These are phyloP conservation scores for Silene latifolia DNA, from an alignment of 148 eudicot genomes.

Conservation along the genomic window DNA sequence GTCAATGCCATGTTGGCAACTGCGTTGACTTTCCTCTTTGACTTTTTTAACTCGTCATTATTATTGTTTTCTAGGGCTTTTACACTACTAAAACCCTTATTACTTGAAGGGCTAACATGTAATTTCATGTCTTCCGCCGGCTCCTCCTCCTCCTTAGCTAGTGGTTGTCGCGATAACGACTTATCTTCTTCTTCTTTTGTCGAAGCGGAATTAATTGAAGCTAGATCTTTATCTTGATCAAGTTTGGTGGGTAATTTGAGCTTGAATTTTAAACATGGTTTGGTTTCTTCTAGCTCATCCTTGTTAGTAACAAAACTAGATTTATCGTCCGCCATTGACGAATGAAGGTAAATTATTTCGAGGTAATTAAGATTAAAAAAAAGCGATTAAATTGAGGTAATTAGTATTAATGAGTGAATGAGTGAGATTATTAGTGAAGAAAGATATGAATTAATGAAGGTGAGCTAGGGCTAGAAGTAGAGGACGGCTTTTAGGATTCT, in stretches of 20 bases:
- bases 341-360: too few species aligned
- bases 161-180: not conserved
- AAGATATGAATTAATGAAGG: not conserved
- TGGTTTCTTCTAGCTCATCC: not conserved
- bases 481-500: not conserved
- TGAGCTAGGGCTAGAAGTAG: not conserved
- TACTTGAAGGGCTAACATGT: not conserved
- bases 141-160: not conserved
- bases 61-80: constrained; percentile 17
- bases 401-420: not conserved
- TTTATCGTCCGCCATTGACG: not conserved
- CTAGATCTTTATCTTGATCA: not conserved
- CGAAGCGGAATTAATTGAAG: not conserved
- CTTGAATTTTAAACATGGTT: constrained; percentile 7
- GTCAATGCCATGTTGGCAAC: not conserved
- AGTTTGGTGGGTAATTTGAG: not conserved
- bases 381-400: not conserved
- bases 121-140: not conserved
- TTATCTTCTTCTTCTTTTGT: not conserved
- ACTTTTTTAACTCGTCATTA: too few species aligned
- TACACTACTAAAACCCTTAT: constrained; percentile 20
- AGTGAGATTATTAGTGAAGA: too few species aligned
- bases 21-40: not conserved
- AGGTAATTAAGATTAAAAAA: not conserved
- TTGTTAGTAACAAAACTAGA: not conserved